Percentiles rank a stretch among this genome's conserved stretches.
Conservation (phyloP, 305 asterid species). For the Withania somnifera region DNA sequence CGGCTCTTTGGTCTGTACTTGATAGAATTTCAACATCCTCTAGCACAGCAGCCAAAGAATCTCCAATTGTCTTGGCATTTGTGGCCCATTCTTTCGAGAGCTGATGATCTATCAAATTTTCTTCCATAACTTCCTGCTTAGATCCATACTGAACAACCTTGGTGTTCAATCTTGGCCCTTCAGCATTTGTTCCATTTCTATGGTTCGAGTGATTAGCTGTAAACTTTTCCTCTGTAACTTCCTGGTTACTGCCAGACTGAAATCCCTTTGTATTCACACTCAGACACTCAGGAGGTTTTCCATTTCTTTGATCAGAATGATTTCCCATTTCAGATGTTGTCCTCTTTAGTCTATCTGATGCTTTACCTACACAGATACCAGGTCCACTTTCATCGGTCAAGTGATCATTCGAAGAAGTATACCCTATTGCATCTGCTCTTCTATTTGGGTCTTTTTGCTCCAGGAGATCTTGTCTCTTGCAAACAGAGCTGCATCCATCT, state of each 20-base stretch:
- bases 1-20: slow-evolving; percentile 18
- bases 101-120: slow-evolving; percentile 20
- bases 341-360: slow-evolving; percentile 14
- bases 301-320: slow-evolving; percentile 22
- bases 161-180: slow-evolving; percentile 20
- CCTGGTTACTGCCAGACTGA: slow-evolving; percentile 26
- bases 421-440: background rate
- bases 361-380: slow-evolving; percentile 17
- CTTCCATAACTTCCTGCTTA: slow-evolving; percentile 24
- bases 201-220: slow-evolving; percentile 24
- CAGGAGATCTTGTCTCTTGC: slow-evolving; percentile 23
- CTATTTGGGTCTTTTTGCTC: slow-evolving; percentile 14
- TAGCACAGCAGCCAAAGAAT: slow-evolving; percentile 22
- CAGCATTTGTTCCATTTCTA: slow-evolving; percentile 13
- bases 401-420: slow-evolving; percentile 16
- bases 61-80: slow-evolving; percentile 37
- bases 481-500: slow-evolving; percentile 21
- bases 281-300: slow-evolving; percentile 15
- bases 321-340: slow-evolving; percentile 13
- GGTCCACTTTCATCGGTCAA: slow-evolving; percentile 18
- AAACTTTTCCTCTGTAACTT: slow-evolving; percentile 18
- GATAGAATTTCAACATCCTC: slow-evolving; percentile 21
- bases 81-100: slow-evolving; percentile 22
- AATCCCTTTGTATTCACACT: slow-evolving; percentile 18
- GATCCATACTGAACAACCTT: slow-evolving; percentile 23